Conservation (phyloP, 208 protist genomes). For the Crithidia bombi region DNA sequence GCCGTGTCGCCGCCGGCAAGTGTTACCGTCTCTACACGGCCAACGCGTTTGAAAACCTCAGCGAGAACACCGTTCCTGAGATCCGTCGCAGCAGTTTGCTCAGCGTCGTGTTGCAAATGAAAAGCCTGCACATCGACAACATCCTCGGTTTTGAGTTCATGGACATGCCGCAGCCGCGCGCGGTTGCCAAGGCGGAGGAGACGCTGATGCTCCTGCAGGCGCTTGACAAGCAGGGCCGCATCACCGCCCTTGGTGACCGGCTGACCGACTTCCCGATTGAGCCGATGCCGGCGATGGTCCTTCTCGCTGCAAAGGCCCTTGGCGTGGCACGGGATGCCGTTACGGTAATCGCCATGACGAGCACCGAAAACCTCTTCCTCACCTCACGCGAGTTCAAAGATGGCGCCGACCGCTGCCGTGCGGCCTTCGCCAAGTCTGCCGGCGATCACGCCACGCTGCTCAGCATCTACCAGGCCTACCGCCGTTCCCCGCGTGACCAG, state of each 20-base stretch:
- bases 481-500: conserved; percentile 64
- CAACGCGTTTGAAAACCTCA: conserved; percentile 94
- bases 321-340: conserved; percentile 95
- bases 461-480: conserved; percentile 82
- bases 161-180: conserved; percentile 94
- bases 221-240: conserved; percentile 85
- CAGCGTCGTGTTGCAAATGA: conserved; percentile 97
- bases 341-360: conserved; percentile 95
- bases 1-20: conserved; percentile 96
- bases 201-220: conserved; percentile 94
- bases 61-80: conserved; percentile 97
- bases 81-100: conserved; percentile 98
- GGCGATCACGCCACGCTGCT: conserved; percentile 91
- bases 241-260: conserved; percentile 92
- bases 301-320: conserved; percentile 94
- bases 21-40: conserved; percentile 98
- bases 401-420: conserved; percentile 74
- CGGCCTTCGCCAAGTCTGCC: conserved; percentile 71
- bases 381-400: conserved; percentile 77
- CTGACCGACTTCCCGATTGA: conserved; percentile 99
- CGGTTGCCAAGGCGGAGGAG: conserved; percentile 93
- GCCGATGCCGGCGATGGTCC: conserved; percentile 96
- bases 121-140: conserved; percentile 96
- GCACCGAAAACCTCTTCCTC: conserved; percentile 85
- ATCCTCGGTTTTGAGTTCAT: conserved; percentile 99